Conservation (phyloP, 2,329 filamentous ascomycete genomes). For the Coleophoma eucalyptorum region DNA sequence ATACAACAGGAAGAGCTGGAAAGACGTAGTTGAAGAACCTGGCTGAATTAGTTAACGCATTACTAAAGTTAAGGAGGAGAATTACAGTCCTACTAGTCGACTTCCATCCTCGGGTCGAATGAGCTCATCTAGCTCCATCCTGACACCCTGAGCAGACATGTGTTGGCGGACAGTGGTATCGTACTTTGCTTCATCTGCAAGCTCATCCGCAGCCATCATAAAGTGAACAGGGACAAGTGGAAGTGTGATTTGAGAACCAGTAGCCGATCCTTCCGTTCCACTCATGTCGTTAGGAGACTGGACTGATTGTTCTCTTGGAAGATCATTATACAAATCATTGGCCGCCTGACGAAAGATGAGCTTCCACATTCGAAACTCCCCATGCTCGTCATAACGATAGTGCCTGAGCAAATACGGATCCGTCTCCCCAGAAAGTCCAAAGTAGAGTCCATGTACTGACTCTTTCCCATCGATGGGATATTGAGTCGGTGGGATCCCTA, state of each 20-base stretch:
- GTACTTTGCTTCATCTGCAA: background rate
- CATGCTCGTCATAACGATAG: conserved; percentile 1
- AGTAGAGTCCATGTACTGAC: background rate
- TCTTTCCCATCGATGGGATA: background rate
- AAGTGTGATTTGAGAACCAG: background rate
- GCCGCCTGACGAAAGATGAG: background rate
- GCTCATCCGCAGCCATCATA: conserved; percentile 1
- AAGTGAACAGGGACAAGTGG: conserved; percentile 1
- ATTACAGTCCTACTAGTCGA: background rate
- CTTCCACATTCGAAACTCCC: conserved; percentile 1
- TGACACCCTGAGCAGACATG: background rate
- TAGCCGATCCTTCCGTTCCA: background rate
- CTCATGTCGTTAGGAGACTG: background rate
- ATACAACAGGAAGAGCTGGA: background rate
- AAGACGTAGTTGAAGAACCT: conserved; percentile 3
- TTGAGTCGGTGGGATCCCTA: background rate
- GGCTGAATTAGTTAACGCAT: background rate
- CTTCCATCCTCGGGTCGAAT: background rate
- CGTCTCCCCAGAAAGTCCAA: conserved; percentile 1
- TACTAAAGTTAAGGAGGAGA: background rate
- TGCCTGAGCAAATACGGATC: conserved; percentile 1
- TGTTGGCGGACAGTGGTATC: background rate
- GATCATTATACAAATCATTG: background rate
- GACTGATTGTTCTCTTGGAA: background rate
- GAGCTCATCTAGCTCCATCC: background rate